phyloP scores from a whole-genome alignment of 495 filamentous ascomycete species.

The Neurospora sublineolata region DNA sequence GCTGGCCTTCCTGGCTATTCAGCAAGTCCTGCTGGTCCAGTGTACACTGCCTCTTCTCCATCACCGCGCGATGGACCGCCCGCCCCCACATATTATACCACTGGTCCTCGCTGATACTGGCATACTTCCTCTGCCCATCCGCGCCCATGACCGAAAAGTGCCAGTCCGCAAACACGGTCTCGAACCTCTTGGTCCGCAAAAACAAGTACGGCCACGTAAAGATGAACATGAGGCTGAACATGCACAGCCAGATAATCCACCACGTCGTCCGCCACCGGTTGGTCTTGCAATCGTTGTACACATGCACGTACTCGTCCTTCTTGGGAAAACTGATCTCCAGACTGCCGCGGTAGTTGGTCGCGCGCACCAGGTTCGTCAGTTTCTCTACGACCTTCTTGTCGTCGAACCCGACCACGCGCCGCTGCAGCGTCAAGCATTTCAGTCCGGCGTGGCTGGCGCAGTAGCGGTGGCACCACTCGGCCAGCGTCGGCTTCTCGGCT shows the following conservation, averaged over 20 bases:
- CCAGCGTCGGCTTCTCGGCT: conserved; percentile 29
- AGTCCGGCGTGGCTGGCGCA: conserved; percentile 36
- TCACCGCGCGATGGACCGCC: conserved; percentile 29
- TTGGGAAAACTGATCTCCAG: conserved; percentile 41
- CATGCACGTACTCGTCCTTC: conserved; percentile 32
- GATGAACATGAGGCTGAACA: conserved; percentile 48
- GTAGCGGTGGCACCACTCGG: conserved; percentile 47
- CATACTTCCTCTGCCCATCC: conserved; percentile 28
- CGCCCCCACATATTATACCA: conserved; percentile 37
- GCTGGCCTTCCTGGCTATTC: conserved; percentile 23
- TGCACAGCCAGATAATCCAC: conserved; percentile 50
- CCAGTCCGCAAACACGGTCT: conserved; percentile 45
- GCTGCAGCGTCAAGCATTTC: conserved; percentile 40
- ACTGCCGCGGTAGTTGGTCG: conserved; percentile 50
- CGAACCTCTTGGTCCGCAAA: conserved; percentile 49
- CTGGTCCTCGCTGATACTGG: conserved; percentile 34
- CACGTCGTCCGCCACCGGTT: conserved; percentile 45
- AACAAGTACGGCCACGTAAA: conserved; percentile 53
- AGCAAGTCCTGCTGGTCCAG: conserved; percentile 32
- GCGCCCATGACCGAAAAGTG: conserved; percentile 27
- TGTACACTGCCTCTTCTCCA: conserved; percentile 27
- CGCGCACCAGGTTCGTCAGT: conserved; percentile 36
- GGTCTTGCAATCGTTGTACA: conserved; percentile 43
- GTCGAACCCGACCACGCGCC: conserved; percentile 42
- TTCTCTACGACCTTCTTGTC: conserved; percentile 30